These are phyloP conservation scores for Thelephora ganbajun DNA, from an alignment of 768 basidiomycete species.

Conservation along the genomic window DNA sequence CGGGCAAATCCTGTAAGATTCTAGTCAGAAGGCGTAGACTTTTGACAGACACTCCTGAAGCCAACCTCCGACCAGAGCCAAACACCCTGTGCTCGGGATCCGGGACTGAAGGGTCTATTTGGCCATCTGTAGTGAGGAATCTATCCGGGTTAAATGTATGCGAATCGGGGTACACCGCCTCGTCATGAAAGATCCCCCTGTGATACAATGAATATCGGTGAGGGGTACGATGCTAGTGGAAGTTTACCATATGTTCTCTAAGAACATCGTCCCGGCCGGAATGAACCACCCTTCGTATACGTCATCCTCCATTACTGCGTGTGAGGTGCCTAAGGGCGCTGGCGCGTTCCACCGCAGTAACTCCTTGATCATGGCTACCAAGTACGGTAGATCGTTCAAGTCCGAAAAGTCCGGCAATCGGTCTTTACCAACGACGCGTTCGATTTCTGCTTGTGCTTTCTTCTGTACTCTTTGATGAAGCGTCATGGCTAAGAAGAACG, in stretches of 20 bases:
- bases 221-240: background rate
- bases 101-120: constrained; percentile 2
- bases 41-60: too few species aligned
- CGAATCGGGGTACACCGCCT: constrained; percentile 32
- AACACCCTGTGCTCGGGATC: constrained; percentile 3
- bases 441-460: constrained; percentile 38
- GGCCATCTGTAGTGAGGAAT: constrained; percentile 11
- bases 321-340: background rate
- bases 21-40: background rate
- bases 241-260: background rate
- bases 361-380: background rate
- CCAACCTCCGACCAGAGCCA: constrained; percentile 8
- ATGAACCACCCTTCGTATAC: background rate
- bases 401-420: constrained; percentile 3
- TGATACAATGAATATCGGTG: background rate
- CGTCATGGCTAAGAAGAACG: background rate
- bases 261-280: background rate
- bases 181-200: constrained; percentile 26
- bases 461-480: constrained; percentile 28
- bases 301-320: background rate
- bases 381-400: constrained; percentile 1
- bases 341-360: background rate
- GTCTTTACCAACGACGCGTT: constrained; percentile 3
- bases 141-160: constrained; percentile 35
- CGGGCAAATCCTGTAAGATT: constrained; percentile 10